Conservation (phyloP, 768 basidiomycete species). For the Calocybe cyanea region DNA sequence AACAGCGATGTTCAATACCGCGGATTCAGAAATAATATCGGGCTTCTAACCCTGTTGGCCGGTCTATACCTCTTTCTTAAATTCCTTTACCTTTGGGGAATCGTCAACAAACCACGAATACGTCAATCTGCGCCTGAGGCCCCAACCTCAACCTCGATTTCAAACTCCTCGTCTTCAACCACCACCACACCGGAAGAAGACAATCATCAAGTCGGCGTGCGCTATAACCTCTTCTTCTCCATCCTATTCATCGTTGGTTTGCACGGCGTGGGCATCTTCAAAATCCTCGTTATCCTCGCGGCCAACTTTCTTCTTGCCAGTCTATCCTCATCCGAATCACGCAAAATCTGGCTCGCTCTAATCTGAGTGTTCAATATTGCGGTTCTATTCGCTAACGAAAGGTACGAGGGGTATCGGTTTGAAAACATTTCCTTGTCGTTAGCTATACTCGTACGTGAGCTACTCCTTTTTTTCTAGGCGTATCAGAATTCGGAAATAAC, state of each 20-base stretch:
- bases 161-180: too few relatives aligned
- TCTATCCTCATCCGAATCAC: constrained; percentile 31
- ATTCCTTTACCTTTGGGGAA: constrained; percentile 34
- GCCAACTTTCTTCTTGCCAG: constrained; percentile 68
- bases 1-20: constrained; percentile 91
- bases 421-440: constrained; percentile 51
- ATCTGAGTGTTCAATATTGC: constrained; percentile 78
- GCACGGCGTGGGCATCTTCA: constrained; percentile 79
- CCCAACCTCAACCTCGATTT: too few relatives aligned
- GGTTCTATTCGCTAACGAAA: constrained; percentile 76
- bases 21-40: constrained; percentile 78
- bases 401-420: constrained; percentile 70
- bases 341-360: constrained; percentile 43
- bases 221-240: constrained; percentile 61
- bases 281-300: constrained; percentile 68
- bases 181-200: too few relatives aligned
- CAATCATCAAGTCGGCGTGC: constrained; percentile 31
- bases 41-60: constrained; percentile 48
- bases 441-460: constrained; percentile 54
- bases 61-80: constrained; percentile 56
- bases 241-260: constrained; percentile 62
- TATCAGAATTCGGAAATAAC: constrained; percentile 8
- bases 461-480: neutral
- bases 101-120: constrained; percentile 10
- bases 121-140: too few relatives aligned